Evolutionary conservation across 2,329 filamentous ascomycete species (phyloP).

Genomic region (Aspergillus quadrilineatus): DNA sequence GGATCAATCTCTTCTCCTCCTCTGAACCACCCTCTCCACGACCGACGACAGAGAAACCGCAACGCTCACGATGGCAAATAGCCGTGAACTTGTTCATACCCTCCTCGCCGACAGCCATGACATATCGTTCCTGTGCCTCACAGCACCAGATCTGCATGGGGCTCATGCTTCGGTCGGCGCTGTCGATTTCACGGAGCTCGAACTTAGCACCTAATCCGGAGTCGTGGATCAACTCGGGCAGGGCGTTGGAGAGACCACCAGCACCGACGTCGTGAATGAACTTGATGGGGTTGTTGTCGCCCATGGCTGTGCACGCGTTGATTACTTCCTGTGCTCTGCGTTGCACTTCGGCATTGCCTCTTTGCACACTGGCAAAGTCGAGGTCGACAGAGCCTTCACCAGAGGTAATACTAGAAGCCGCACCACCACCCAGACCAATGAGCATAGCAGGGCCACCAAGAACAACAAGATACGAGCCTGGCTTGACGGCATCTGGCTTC

Average conservation of each 20-base stretch:
- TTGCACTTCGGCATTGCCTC: constrained; percentile 96
- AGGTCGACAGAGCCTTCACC: constrained; percentile 87
- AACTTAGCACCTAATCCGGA: constrained; percentile 88
- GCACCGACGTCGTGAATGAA: constrained; percentile 98
- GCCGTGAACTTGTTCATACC: constrained; percentile 70
- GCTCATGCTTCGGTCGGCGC: constrained; percentile 85
- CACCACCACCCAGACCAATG: constrained; percentile 92
- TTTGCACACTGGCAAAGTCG: constrained; percentile 95
- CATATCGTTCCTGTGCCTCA: constrained; percentile 94
- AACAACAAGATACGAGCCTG: constrained; percentile 88
- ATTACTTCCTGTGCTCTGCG: constrained; percentile 96
- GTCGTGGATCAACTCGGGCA: constrained; percentile 89
- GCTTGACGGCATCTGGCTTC: constrained; percentile 71
- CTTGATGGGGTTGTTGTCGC: constrained; percentile 81
- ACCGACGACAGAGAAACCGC: constrained; percentile 89
- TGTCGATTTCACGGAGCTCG: constrained; percentile 91
- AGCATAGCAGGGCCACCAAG: constrained; percentile 96
- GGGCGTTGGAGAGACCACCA: constrained; percentile 78
- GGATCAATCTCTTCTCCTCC: constrained; percentile 69
- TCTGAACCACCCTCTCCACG: constrained; percentile 65
- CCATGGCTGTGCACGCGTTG: constrained; percentile 84
- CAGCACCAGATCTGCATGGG: constrained; percentile 98
- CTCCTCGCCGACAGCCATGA: constrained; percentile 80
- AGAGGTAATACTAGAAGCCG: constrained; percentile 85
- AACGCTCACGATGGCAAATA: constrained; percentile 77